Evolutionary conservation across 2,329 filamentous ascomycete genomes (phyloP).

Genomic region (Ophiostoma himal-ulmi): DNA sequence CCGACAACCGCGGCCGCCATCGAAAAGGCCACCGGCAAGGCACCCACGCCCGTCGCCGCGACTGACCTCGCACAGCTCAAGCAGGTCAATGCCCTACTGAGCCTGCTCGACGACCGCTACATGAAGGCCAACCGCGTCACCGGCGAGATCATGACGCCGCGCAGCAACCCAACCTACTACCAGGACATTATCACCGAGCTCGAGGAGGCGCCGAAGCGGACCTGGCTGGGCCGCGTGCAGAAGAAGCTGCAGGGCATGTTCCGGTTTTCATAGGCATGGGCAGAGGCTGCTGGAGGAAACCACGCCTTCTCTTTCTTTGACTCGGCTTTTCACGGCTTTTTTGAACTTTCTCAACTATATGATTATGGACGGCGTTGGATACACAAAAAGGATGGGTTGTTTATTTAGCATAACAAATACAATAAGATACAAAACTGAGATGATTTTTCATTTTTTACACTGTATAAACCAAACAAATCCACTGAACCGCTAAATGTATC

Average conservation of each 20-base stretch:
- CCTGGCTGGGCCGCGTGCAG: constrained; percentile 46
- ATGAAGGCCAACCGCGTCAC: constrained; percentile 46
- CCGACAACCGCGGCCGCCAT: constrained; percentile 11
- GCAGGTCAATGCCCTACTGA: constrained; percentile 55
- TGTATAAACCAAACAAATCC: too few species aligned
- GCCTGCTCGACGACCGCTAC: constrained; percentile 55
- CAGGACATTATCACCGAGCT: constrained; percentile 55
- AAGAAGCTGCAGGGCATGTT: constrained; percentile 56
- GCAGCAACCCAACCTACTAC: constrained; percentile 61
- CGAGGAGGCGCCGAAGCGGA: constrained; percentile 55
- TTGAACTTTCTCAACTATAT: neutral
- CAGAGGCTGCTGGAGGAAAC: neutral
- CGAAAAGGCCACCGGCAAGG: constrained; percentile 17
- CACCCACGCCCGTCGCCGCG: constrained; percentile 23
- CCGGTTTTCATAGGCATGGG: constrained; percentile 44
- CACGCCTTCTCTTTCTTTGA: neutral
- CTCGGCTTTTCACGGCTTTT: neutral
- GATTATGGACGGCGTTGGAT: constrained; percentile 13
- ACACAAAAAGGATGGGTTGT: constrained; percentile 6
- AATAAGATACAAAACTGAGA: constrained; percentile 13
- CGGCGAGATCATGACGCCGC: constrained; percentile 50
- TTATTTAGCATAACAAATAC: neutral
- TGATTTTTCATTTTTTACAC: neutral
- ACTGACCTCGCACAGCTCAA: constrained; percentile 46
- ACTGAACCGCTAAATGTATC: constrained; percentile 57